Conservation (phyloP, 495 filamentous ascomycete genomes). For the Aspergillus sparsus region DNA sequence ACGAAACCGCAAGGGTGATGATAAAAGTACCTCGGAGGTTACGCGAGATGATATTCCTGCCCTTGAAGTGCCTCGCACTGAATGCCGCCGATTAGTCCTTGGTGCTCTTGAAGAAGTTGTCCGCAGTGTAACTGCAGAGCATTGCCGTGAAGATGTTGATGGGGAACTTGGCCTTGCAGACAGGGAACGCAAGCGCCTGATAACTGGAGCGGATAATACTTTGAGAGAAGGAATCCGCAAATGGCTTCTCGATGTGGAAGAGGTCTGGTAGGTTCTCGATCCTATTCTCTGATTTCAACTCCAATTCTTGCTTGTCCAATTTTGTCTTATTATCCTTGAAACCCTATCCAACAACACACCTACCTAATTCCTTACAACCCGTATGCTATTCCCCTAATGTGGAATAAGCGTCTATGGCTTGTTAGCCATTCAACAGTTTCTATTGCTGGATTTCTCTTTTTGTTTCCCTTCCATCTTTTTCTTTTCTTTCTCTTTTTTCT, state of each 20-base stretch:
- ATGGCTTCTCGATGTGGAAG: conserved; percentile 64
- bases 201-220: conserved; percentile 53
- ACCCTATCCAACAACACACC: background rate
- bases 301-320: background rate
- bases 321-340: background rate
- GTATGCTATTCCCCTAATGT: background rate
- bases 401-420: conserved; percentile 10
- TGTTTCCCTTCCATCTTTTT: conserved; percentile 8
- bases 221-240: conserved; percentile 63
- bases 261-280: conserved; percentile 38
- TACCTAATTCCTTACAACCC: conserved; percentile 1
- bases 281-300: background rate
- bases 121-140: conserved; percentile 58
- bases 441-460: conserved; percentile 10
- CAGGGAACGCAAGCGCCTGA: conserved; percentile 39
- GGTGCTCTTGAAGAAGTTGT: conserved; percentile 67
- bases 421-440: conserved; percentile 11
- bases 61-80: conserved; percentile 56
- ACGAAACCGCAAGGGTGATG: conserved; percentile 37
- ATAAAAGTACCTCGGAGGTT: conserved; percentile 23
- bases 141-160: conserved; percentile 48
- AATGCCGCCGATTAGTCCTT: conserved; percentile 62
- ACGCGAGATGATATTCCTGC: conserved; percentile 34
- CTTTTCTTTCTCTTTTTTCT: conserved; percentile 11
- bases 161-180: conserved; percentile 37